A percentile compares a stretch with the other conserved stretches of the same genome.
Conservation (phyloP, 2,329 filamentous ascomycete species). For the Ascosphaera aggregata region DNA sequence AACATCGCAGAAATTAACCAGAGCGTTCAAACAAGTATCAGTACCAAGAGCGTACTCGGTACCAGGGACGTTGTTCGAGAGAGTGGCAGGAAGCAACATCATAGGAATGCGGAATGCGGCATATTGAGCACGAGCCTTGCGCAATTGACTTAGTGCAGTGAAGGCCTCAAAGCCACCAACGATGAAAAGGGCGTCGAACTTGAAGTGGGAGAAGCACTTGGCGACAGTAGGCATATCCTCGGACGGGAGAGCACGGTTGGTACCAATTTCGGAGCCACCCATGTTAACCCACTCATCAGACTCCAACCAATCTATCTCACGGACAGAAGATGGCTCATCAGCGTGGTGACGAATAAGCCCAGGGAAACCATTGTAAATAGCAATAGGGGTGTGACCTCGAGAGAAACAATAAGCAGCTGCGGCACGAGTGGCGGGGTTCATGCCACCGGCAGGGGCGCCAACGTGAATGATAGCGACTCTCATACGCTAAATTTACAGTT, state of each 20-base stretch:
- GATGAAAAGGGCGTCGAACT: slow-evolving; percentile 77
- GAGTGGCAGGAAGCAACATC: slow-evolving; percentile 78
- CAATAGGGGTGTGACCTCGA: slow-evolving; percentile 76
- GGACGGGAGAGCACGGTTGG: slow-evolving; percentile 75
- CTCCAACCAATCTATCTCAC: slow-evolving; percentile 76
- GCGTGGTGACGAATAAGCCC: slow-evolving; percentile 77
- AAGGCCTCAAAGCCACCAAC: slow-evolving; percentile 94
- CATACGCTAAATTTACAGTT: slow-evolving; percentile 39
- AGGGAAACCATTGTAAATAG: slow-evolving; percentile 91
- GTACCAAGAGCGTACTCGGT: slow-evolving; percentile 94
- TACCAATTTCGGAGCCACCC: slow-evolving; percentile 93
- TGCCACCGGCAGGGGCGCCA: slow-evolving; percentile 85
- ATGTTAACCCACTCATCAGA: slow-evolving; percentile 90
- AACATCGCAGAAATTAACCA: slow-evolving; percentile 88
- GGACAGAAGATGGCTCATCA: slow-evolving; percentile 66
- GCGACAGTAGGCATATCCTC: slow-evolving; percentile 73
- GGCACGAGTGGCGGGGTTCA: slow-evolving; percentile 89
- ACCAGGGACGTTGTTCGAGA: slow-evolving; percentile 95
- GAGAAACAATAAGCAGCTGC: slow-evolving; percentile 83
- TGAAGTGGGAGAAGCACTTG: slow-evolving; percentile 60
- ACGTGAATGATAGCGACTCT: slow-evolving; percentile 91
- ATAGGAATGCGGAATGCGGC: slow-evolving; percentile 82
- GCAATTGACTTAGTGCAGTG: slow-evolving; percentile 70
- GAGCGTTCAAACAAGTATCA: slow-evolving; percentile 86
- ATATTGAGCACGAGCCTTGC: slow-evolving; percentile 54